Conservation (phyloP, 2,329 filamentous ascomycete genomes). For the Lachnellula suecica region DNA sequence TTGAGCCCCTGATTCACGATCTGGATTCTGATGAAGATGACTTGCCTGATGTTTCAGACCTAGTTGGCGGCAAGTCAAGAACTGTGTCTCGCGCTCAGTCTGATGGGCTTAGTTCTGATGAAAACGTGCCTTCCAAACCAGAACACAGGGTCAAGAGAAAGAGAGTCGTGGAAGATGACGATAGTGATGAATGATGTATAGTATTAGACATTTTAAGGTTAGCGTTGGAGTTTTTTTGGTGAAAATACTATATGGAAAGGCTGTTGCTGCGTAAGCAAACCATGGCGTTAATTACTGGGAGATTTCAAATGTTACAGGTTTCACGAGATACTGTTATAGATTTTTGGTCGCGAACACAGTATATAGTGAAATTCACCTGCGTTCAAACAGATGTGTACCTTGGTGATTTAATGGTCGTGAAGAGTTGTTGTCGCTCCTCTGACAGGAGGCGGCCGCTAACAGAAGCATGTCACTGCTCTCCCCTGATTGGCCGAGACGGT, state of each 20-base stretch:
- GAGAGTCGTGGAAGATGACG: constrained; percentile 16
- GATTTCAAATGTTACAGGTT: too few relatives aligned
- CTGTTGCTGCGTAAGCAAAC: background rate
- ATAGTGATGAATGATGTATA: constrained; percentile 26
- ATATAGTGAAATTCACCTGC: too few relatives aligned
- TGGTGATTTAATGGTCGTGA: too few relatives aligned
- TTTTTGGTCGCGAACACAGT: too few relatives aligned
- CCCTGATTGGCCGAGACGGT: constrained; percentile 19
- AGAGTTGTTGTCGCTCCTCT: background rate
- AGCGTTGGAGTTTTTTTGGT: constrained; percentile 20
- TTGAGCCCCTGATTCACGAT: constrained; percentile 44
- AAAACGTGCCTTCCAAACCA: constrained; percentile 3
- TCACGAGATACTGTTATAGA: too few relatives aligned
- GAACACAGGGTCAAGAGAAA: constrained; percentile 10
- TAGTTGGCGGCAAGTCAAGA: background rate
- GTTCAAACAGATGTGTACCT: too few relatives aligned
- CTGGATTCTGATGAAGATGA: constrained; percentile 36
- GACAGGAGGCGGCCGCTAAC: background rate
- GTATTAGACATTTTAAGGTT: constrained; percentile 14
- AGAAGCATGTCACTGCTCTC: constrained; percentile 2
- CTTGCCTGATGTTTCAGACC: constrained; percentile 12
- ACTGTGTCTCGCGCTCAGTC: background rate
- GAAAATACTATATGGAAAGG: background rate
- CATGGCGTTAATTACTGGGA: too few relatives aligned
- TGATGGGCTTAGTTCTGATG: constrained; percentile 3